Percentiles rank a stretch among this genome's conserved stretches.
These are phyloP conservation scores for Globomyces pollinis-pini DNA, from an alignment of 192 early-diverging fungal genomes.

Conservation along the genomic window DNA sequence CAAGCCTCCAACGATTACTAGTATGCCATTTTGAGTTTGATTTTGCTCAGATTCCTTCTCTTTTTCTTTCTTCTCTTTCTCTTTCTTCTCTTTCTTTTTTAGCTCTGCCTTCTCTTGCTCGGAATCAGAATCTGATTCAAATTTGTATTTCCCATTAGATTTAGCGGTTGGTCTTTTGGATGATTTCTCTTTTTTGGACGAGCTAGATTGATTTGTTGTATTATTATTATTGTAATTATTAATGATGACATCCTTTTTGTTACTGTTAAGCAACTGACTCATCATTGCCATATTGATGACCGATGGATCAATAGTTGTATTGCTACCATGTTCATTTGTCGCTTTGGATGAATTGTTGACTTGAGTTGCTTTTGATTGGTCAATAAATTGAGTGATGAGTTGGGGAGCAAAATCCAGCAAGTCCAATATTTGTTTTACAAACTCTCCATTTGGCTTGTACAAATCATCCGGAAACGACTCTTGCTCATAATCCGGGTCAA, in stretches of 20 bases:
- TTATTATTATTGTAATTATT: neutral
- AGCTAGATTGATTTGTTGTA: too few relatives aligned
- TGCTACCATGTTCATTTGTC: neutral
- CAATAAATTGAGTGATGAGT: neutral
- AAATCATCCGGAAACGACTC: neutral
- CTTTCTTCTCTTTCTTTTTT: neutral
- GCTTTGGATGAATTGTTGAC: neutral
- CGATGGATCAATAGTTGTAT: neutral
- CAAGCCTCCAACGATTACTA: neutral
- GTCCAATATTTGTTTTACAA: neutral
- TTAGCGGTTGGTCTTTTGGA: neutral
- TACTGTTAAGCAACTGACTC: neutral
- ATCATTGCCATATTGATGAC: neutral
- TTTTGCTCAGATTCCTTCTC: neutral
- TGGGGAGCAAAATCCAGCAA: constrained; percentile 2
- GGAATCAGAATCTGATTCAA: too few relatives aligned
- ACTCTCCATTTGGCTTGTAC: constrained; percentile 1
- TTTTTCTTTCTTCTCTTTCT: neutral
- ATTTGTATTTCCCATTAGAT: neutral
- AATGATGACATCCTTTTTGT: neutral
- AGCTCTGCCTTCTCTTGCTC: too few relatives aligned
- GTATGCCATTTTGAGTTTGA: neutral
- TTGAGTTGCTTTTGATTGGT: neutral
- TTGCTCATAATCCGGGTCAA: too few relatives aligned
- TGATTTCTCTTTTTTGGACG: too few relatives aligned